phyloP scores from a whole-genome alignment of 2,329 filamentous ascomycete species.

The Coniella lustricola region DNA sequence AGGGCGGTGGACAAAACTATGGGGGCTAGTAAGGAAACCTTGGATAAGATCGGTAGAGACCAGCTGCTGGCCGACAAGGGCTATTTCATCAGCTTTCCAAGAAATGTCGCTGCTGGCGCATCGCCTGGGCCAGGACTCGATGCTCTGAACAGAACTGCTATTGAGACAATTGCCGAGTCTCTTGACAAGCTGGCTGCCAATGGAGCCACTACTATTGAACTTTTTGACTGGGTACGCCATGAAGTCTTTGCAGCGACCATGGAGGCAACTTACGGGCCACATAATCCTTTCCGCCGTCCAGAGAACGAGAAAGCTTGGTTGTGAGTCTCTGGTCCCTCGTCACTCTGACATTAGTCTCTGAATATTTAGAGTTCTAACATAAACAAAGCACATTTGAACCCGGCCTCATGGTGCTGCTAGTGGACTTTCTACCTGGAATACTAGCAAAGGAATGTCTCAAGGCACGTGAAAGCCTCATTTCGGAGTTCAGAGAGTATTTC shows the following conservation, averaged over 20 bases:
- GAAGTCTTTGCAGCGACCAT: background rate
- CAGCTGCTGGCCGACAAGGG: background rate
- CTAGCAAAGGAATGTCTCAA: background rate
- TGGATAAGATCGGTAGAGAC: background rate
- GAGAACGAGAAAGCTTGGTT: background rate
- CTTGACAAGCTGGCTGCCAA: background rate
- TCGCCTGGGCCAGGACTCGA: background rate
- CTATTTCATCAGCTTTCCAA: background rate
- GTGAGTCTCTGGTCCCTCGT: background rate
- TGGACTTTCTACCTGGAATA: background rate
- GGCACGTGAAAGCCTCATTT: background rate
- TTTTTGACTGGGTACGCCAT: background rate
- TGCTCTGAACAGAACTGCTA: background rate
- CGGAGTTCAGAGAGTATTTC: slow-evolving; percentile 1
- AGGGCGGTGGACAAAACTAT: background rate
- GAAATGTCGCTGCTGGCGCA: background rate
- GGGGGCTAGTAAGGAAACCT: background rate
- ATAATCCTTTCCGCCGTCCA: background rate
- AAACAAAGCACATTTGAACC: background rate
- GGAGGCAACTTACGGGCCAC: background rate
- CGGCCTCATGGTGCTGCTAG: background rate
- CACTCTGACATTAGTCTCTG: no score
- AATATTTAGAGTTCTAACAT: background rate
- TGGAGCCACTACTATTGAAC: background rate
- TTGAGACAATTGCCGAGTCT: background rate